These are phyloP conservation scores for Hypoxylon lenormandii DNA, from an alignment of 495 filamentous ascomycete species.

Conservation along the genomic window DNA sequence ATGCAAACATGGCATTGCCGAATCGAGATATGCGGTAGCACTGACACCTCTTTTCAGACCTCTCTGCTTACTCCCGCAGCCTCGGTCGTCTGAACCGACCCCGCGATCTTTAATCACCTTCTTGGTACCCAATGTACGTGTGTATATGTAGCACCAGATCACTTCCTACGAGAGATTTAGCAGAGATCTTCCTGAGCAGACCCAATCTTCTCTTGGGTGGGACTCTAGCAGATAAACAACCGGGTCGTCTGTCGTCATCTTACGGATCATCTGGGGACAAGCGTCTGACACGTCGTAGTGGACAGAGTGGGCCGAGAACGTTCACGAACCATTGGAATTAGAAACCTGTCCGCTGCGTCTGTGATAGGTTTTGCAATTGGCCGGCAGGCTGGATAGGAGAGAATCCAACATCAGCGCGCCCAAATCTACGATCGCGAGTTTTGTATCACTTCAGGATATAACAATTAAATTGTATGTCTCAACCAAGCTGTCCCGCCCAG, in stretches of 20 bases:
- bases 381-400: neutral
- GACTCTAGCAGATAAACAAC: conserved; percentile 27
- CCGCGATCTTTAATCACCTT: conserved; percentile 33
- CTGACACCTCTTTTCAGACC: neutral
- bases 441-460: neutral
- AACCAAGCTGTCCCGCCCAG: too few relatives aligned
- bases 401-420: neutral
- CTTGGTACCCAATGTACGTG: neutral
- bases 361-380: conserved; percentile 35
- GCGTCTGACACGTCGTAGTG: conserved; percentile 37
- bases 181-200: conserved; percentile 17
- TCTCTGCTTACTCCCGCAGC: conserved; percentile 16
- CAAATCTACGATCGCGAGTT: conserved; percentile 2
- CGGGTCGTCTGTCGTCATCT: conserved; percentile 39
- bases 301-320: neutral
- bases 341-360: conserved; percentile 16
- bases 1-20: conserved; percentile 1
- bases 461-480: too few relatives aligned
- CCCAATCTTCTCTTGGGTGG: conserved; percentile 13
- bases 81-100: conserved; percentile 25
- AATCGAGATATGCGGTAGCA: conserved; percentile 9
- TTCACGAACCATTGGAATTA: conserved; percentile 16
- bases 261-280: conserved; percentile 24
- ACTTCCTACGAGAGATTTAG: conserved; percentile 31
- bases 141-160: conserved; percentile 20